These are phyloP conservation scores for Huntiella decipiens DNA, from an alignment of 2,329 filamentous ascomycete species.

Conservation along the genomic window DNA sequence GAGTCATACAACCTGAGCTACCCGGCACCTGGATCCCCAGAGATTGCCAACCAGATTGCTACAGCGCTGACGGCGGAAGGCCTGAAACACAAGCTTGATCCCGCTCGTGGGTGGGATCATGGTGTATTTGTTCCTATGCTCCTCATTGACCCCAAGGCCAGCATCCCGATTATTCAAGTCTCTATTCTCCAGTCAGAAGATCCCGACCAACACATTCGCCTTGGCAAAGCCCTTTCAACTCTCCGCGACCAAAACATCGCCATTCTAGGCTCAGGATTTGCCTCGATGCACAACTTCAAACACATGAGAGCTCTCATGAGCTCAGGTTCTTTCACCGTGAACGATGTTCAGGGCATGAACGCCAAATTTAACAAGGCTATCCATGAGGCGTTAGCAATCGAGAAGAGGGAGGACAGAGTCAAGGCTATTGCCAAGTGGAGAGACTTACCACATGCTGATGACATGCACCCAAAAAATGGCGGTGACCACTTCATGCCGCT, in stretches of 20 bases:
- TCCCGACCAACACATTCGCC: slow-evolving; percentile 27
- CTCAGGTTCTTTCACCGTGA: slow-evolving; percentile 11
- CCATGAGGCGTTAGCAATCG: slow-evolving; percentile 21
- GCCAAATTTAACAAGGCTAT: slow-evolving; percentile 28
- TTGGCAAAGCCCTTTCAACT: slow-evolving; percentile 31
- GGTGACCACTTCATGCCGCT: slow-evolving; percentile 42
- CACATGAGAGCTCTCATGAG: slow-evolving; percentile 23
- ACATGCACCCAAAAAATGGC: slow-evolving; percentile 33
- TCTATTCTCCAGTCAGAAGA: slow-evolving; percentile 34
- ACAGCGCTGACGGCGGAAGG: slow-evolving; percentile 28
- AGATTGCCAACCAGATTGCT: slow-evolving; percentile 29
- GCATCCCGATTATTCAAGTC: slow-evolving; percentile 36
- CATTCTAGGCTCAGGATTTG: slow-evolving; percentile 40
- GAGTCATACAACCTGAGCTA: slow-evolving; percentile 37
- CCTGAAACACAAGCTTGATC: slow-evolving; percentile 22
- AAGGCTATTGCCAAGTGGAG: slow-evolving; percentile 28
- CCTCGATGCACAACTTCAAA: slow-evolving; percentile 35
- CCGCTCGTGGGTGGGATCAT: slow-evolving; percentile 32
- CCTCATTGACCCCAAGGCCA: slow-evolving; percentile 32
- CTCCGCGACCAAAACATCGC: slow-evolving; percentile 36
- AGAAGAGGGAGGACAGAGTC: slow-evolving; percentile 19
- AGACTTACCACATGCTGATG: slow-evolving; percentile 26
- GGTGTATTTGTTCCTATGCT: slow-evolving; percentile 40
- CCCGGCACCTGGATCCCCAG: slow-evolving; percentile 34
- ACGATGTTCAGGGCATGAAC: slow-evolving; percentile 16